Evolutionary conservation across 2,329 filamentous ascomycete genomes (phyloP).

Genomic region (Trichoderma aggressivum): DNA sequence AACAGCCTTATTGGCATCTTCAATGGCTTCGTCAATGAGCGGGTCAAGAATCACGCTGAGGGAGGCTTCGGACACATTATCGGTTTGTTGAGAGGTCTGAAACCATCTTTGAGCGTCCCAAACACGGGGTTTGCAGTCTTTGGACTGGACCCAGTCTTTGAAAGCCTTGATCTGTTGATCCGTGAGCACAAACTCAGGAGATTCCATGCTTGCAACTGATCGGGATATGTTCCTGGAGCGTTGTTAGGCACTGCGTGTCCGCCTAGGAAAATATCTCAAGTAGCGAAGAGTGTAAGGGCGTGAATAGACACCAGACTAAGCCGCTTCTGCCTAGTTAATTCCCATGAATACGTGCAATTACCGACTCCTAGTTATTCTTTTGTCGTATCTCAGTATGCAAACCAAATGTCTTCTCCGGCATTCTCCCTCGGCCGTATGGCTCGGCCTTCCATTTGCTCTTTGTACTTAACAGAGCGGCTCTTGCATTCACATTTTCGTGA

Average conservation of each 20-base stretch:
- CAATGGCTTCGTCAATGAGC: neutral
- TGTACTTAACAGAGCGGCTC: neutral
- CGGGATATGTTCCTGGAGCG: neutral
- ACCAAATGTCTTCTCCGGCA: neutral
- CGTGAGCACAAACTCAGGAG: neutral
- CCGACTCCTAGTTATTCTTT: neutral
- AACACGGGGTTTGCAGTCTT: neutral
- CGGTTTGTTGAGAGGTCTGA: neutral
- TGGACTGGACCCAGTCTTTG: neutral
- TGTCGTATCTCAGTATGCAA: neutral
- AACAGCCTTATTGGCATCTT: neutral
- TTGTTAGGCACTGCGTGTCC: neutral
- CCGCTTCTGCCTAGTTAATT: neutral
- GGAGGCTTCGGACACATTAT: neutral
- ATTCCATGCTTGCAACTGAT: neutral
- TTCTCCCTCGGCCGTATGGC: no score
- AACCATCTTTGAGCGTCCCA: neutral
- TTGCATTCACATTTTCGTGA: neutral
- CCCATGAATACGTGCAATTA: neutral
- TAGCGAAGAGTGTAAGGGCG: neutral
- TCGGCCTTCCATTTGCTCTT: neutral
- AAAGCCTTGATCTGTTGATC: neutral
- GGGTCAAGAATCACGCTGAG: neutral
- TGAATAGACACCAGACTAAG: neutral
- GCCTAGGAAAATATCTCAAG: neutral